Evolutionary conservation across 495 filamentous ascomycete genomes (phyloP), one percentile per base, ranked within the genome.

Genomic region (Penicillium simplicissimum): DNA sequence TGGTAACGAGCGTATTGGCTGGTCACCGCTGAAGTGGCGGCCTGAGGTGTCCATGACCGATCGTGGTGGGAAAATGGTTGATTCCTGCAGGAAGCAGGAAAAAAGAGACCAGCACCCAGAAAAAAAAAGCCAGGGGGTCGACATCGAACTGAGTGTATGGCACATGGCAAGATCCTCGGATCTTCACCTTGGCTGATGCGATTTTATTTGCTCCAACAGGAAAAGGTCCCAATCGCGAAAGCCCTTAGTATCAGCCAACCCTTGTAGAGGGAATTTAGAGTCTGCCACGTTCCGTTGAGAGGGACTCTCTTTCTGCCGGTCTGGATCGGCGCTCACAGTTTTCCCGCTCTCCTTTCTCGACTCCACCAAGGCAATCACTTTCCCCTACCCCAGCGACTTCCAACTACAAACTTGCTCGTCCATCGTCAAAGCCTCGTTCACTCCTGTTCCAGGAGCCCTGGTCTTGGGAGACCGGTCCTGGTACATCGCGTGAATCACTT

Each of bases 331-430:
- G 40, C 52, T 70, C 69, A 64, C 67, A 71, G 49, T 71, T 71
- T 71, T 71, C 67, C 69, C 69, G 67, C 66, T 67, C 68, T 66
- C 69, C 69, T 67, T 71, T 69, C 66, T 63, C 35, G 51, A 64
- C 66, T 71, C 67, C 67, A 67, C 67, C 67, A 63, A 67, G 64
- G 62, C 67, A 64, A 55, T 65, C 62, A 65, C 67, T 61, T 68
- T 60, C 60, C 51, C 55, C 21, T 51, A 61, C 58, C 55, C 58
- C 55, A 62, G 53, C 51, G 37, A 53, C 51, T 21, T 9, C 25
- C 3, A 58, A 53, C 56, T 19, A 34, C 48, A 8, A 48, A 48
- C 40, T 17, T 36, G 10, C 57, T 34, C 23, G 38, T 25, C 10
- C 17, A 42, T 2, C 17, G 52, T 48, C 38, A 35, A 43, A 19